Conservation (phyloP, 192 early-diverging fungal species). For the Globomyces pollinis-pini region DNA sequence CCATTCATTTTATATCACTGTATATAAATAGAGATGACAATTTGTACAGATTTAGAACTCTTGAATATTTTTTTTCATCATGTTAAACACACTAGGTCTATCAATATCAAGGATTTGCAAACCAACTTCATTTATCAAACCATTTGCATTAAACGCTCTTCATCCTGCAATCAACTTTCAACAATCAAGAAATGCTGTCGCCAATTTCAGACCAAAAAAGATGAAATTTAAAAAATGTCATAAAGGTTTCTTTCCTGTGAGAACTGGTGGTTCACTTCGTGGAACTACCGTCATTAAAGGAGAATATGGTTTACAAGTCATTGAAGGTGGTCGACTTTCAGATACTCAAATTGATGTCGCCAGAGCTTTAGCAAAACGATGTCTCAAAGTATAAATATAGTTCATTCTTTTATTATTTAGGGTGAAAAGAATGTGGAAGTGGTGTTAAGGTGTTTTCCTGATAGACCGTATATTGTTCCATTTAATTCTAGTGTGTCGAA, state of each 20-base stretch:
- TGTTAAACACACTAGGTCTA: too few relatives aligned
- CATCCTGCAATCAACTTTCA: too few relatives aligned
- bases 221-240: conserved; percentile 74
- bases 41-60: too few relatives aligned
- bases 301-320: conserved; percentile 86
- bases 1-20: too few relatives aligned
- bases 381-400: conserved; percentile 75
- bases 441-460: conserved; percentile 80
- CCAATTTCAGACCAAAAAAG: conserved; percentile 68
- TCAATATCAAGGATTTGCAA: too few relatives aligned
- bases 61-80: too few relatives aligned
- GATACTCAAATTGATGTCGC: conserved; percentile 77
- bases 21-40: too few relatives aligned
- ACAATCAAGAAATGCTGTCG: conserved; percentile 19
- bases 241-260: conserved; percentile 78
- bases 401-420: too few relatives aligned
- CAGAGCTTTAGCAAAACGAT: conserved; percentile 62
- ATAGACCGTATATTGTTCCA: conserved; percentile 84
- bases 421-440: conserved; percentile 82
- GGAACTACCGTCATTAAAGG: conserved; percentile 84
- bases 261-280: conserved; percentile 74
- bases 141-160: too few relatives aligned
- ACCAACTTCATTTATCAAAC: too few relatives aligned
- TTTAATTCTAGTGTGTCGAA: too few relatives aligned
- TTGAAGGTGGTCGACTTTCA: conserved; percentile 70